These are phyloP conservation scores for Suillus variegatus DNA, from an alignment of 768 basidiomycete genomes.

Conservation along the genomic window DNA sequence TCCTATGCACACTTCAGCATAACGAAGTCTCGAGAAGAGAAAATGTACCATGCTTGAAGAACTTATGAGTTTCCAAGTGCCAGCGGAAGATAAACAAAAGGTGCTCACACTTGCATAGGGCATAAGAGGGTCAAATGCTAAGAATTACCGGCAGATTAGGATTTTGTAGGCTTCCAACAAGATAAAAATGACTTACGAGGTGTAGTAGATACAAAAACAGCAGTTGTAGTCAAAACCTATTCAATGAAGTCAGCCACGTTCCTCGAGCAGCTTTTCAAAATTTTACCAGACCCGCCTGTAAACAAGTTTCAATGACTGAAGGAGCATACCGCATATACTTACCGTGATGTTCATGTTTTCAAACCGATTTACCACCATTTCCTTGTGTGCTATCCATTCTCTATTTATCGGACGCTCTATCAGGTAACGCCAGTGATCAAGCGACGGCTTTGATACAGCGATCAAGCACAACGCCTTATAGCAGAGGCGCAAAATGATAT, in stretches of 20 bases:
- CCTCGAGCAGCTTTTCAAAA: background rate
- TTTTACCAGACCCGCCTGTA: background rate
- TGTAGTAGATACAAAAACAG: background rate
- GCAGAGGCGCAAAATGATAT: background rate
- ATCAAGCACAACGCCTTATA: background rate
- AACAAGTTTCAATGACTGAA: background rate
- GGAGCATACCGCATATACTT: background rate
- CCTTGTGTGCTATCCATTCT: background rate
- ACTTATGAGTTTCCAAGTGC: background rate
- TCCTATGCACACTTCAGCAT: background rate
- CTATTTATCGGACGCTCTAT: background rate
- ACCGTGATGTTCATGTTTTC: background rate
- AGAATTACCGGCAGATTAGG: background rate
- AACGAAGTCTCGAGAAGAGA: background rate
- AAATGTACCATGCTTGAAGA: background rate
- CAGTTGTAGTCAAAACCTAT: background rate
- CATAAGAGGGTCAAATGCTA: background rate
- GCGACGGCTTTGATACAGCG: background rate
- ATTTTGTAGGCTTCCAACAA: background rate
- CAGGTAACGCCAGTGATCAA: background rate
- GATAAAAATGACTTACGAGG: background rate
- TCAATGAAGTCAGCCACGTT: background rate
- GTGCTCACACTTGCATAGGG: background rate
- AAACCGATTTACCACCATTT: constrained; percentile 1
- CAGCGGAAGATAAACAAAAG: background rate